Evolutionary conservation across 2,329 filamentous ascomycete species (phyloP), one percentile per base, ranked within the genome.

Genomic region (Aureobasidium sp.): DNA sequence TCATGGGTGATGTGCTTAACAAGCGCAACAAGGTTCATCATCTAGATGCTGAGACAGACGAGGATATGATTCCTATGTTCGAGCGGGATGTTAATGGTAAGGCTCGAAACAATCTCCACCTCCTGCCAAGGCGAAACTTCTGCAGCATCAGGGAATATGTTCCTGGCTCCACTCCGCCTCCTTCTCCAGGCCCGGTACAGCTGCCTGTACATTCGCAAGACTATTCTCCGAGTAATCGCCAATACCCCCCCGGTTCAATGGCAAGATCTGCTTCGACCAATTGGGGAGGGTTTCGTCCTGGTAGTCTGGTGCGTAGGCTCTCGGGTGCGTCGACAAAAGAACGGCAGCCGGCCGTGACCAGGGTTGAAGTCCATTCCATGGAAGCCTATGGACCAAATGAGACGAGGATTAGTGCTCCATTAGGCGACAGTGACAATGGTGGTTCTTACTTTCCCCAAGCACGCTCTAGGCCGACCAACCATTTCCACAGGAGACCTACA

Each of bases 11-110:
- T 73, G 84, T 96, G 57, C 82, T 99, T 64, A 97, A 97, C 78
- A 94, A 89, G 78, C 85, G 94, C 32, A 97, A 97, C 79, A 97
- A 84, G 64, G 74, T 85, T 29, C 84, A 87, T 68, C 82, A 86
- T 68, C 75, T 87, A 53, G 84, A 87, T 69, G 73, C 76, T 0
- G 80, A 92, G 62, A 99, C 94, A 0, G 90, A 97, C 63, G 94
- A 99, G 75, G 86, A 90, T 74, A 95, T 99, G 90, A 94, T 97
- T 47, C 91, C 93, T 0, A 86, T 99, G 65, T 99, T 99, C 73
- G 84, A 82, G 1, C 86, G 91, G 63, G 94, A 95, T 66, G 90
- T 97, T 1, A 92, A 97, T 69, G 90, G 90, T 44, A 95, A 91
- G 73, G 82, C 86, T 24, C 84, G 94, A 65, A 97, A 96, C 75